Percentiles rank a stretch among this genome's conserved stretches.
Conservation (phyloP, 169 alveolate species). For the Cardiosporidium cionae region DNA sequence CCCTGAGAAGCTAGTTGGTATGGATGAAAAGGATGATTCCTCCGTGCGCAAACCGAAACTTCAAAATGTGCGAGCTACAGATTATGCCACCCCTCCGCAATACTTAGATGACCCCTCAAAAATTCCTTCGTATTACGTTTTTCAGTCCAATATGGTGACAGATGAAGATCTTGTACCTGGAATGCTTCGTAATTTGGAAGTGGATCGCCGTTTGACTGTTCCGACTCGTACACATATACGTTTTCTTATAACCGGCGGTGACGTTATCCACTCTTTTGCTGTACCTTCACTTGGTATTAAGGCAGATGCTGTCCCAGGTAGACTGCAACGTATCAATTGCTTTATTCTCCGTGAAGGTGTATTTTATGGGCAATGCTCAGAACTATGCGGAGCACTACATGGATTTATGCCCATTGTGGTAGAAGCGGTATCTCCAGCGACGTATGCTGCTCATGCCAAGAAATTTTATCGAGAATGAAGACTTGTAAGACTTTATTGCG, state of each 20-base stretch:
- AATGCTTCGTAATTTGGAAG: constrained; percentile 75
- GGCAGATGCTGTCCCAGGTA: constrained; percentile 82
- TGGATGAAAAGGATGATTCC: too few relatives aligned
- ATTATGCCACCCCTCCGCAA: constrained; percentile 32
- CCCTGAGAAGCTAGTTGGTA: too few relatives aligned
- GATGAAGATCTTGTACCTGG: constrained; percentile 50
- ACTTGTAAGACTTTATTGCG: too few relatives aligned
- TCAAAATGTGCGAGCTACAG: constrained; percentile 17
- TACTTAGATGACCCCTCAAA: constrained; percentile 37
- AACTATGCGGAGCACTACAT: constrained; percentile 82
- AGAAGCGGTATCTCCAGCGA: constrained; percentile 77
- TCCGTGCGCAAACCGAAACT: too few relatives aligned
- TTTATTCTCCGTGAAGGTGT: constrained; percentile 84
- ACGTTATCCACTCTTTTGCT: constrained; percentile 49
- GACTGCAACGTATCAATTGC: constrained; percentile 65
- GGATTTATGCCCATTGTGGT: constrained; percentile 86
- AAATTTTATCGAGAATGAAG: constrained; percentile 72
- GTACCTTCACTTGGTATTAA: constrained; percentile 64
- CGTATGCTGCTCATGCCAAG: constrained; percentile 83
- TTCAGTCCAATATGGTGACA: constrained; percentile 51
- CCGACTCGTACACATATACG: constrained; percentile 80
- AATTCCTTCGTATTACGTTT: constrained; percentile 45
- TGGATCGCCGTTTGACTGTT: constrained; percentile 69
- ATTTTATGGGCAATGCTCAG: constrained; percentile 80
- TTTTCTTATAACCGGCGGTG: constrained; percentile 70